phyloP scores from a whole-genome alignment of 768 basidiomycete species.

The Suillus placidus region DNA sequence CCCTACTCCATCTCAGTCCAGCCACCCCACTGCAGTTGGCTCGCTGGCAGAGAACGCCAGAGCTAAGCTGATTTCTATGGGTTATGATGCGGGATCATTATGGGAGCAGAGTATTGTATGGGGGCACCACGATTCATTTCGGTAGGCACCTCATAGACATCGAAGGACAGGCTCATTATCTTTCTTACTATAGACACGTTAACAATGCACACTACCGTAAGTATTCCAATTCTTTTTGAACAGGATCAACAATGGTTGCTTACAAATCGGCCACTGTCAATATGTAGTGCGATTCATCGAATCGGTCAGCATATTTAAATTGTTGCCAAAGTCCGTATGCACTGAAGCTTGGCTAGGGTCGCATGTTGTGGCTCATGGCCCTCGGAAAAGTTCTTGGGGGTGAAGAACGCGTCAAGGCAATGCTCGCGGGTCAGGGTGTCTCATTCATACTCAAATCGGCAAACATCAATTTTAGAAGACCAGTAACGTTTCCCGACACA shows the following conservation, averaged over 20 bases:
- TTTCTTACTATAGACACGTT: constrained; percentile 56
- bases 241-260: background rate
- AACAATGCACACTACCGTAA: constrained; percentile 77
- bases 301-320: constrained; percentile 47
- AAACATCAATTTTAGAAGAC: constrained; percentile 64
- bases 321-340: background rate
- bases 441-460: constrained; percentile 76
- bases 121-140: constrained; percentile 81
- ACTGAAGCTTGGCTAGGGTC: constrained; percentile 44
- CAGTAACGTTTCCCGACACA: constrained; percentile 78
- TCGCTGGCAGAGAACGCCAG: constrained; percentile 41
- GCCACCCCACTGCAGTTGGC: constrained; percentile 10
- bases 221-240: constrained; percentile 11
- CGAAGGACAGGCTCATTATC: background rate
- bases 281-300: constrained; percentile 66
- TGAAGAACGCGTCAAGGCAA: constrained; percentile 50
- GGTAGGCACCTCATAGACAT: constrained; percentile 46
- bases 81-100: constrained; percentile 66
- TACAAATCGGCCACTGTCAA: constrained; percentile 4
- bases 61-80: constrained; percentile 44
- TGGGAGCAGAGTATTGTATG: constrained; percentile 80
- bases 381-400: constrained; percentile 66
- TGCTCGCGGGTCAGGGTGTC: constrained; percentile 66
- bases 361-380: constrained; percentile 67
- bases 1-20: background rate